Evolutionary conservation across 495 filamentous ascomycete genomes (phyloP).

Genomic region (Aspergillus bridgeri): DNA sequence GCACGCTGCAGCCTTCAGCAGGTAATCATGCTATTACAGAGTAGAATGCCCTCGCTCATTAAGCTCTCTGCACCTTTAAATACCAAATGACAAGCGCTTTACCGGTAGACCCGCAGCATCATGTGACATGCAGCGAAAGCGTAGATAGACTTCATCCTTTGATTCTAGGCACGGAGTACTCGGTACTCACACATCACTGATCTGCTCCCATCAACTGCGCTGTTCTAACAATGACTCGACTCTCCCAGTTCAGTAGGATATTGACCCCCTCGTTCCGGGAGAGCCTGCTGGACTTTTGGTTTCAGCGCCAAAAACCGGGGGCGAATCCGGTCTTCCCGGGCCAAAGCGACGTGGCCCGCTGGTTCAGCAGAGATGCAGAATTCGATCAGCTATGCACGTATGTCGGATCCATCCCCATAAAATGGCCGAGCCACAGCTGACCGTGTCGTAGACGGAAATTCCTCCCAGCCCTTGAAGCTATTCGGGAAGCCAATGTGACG

Average conservation of each 20-base stretch:
- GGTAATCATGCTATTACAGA: too few relatives aligned
- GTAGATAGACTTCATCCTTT: neutral
- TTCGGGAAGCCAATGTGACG: constrained; percentile 18
- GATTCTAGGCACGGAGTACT: too few relatives aligned
- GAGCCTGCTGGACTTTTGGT: neutral
- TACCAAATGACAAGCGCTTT: too few relatives aligned
- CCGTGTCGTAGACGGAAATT: constrained; percentile 21
- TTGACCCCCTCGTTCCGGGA: neutral
- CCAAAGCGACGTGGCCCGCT: constrained; percentile 3
- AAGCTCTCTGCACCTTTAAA: too few relatives aligned
- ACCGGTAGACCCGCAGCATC: neutral
- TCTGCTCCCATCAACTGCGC: neutral
- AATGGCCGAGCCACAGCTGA: neutral
- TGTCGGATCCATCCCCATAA: constrained; percentile 5
- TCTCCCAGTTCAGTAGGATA: neutral
- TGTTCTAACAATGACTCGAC: neutral
- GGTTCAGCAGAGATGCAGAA: constrained; percentile 23
- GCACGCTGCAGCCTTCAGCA: too few relatives aligned
- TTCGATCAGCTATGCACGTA: constrained; percentile 33
- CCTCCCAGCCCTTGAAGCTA: constrained; percentile 23
- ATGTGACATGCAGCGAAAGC: neutral
- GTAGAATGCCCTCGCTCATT: too few relatives aligned
- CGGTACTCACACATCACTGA: neutral
- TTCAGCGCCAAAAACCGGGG: neutral
- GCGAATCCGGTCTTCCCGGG: neutral